Percentiles rank a stretch among this genome's conserved stretches.
Conservation (phyloP, 78 protist genomes). For the Mantamonas sphyraenae region DNA sequence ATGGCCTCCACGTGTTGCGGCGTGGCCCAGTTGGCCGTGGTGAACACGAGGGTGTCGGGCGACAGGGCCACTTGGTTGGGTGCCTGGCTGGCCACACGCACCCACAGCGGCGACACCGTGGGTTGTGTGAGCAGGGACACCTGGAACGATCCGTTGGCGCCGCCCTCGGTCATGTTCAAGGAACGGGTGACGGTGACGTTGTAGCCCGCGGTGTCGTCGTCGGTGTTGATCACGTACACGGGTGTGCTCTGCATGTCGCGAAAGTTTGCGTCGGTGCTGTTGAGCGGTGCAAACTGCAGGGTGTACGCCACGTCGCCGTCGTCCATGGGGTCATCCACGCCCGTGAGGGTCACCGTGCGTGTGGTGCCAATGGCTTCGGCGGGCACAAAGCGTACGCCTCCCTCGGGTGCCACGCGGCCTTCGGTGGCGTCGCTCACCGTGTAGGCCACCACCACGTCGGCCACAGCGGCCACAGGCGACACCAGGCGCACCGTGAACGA, state of each 20-base stretch:
- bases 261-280: not conserved
- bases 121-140: not conserved
- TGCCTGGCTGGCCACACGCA: not conserved
- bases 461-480: too few relatives aligned
- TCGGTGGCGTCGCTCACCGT: too few relatives aligned
- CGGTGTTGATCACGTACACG: not conserved
- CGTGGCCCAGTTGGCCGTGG: not conserved
- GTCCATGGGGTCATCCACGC: not conserved
- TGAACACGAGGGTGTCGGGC: not conserved
- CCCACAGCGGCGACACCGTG: not conserved
- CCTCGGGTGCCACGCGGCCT: too few relatives aligned
- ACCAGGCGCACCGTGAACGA: too few relatives aligned
- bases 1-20: not conserved
- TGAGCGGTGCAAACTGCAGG: not conserved
- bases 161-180: not conserved
- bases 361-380: too few relatives aligned
- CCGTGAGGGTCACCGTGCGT: conserved; percentile 4
- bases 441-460: too few relatives aligned
- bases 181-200: not conserved
- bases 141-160: not conserved
- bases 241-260: not conserved
- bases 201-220: not conserved
- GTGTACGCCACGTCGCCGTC: conserved; percentile 12
- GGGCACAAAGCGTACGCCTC: too few relatives aligned
- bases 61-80: not conserved